A percentile compares a stretch with the other conserved stretches of the same genome.
Evolutionary conservation across 208 protist genomes (phyloP).

Genomic region (Leishmania braziliensis): DNA sequence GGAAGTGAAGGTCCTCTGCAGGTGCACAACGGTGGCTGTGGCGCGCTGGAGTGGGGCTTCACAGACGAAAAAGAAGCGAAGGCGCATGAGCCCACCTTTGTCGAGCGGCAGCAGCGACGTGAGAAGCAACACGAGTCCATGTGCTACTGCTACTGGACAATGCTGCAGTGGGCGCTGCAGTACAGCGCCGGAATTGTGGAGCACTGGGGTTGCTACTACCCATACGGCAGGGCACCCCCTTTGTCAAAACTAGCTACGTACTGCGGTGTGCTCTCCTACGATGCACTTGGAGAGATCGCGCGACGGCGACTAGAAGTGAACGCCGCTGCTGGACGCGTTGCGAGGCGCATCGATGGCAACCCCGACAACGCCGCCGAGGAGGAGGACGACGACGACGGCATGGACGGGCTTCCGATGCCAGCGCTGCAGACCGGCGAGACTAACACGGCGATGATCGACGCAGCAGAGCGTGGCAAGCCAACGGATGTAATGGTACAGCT

Average conservation of each 20-base stretch:
- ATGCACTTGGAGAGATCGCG: slow-evolving; percentile 61
- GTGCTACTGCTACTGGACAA: slow-evolving; percentile 91
- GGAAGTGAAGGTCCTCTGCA: slow-evolving; percentile 33
- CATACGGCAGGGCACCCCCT: slow-evolving; percentile 69
- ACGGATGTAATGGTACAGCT: slow-evolving; percentile 85
- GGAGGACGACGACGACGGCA: slow-evolving; percentile 35
- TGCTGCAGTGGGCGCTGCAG: slow-evolving; percentile 91
- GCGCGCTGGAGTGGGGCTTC: slow-evolving; percentile 40
- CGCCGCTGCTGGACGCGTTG: slow-evolving; percentile 5
- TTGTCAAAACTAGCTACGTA: slow-evolving; percentile 72
- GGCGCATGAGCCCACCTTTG: slow-evolving; percentile 34
- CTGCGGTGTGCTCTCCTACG: slow-evolving; percentile 82
- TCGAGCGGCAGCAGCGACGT: slow-evolving; percentile 41
- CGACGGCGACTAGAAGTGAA: slow-evolving; percentile 25
- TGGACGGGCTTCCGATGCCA: slow-evolving; percentile 17
- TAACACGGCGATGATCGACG: slow-evolving; percentile 19
- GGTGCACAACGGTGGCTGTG: slow-evolving; percentile 41
- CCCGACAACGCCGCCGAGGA: not conserved
- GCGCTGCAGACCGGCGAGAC: slow-evolving; percentile 2
- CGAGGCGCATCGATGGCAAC: slow-evolving; percentile 1
- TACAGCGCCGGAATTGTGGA: slow-evolving; percentile 84
- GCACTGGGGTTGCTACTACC: slow-evolving; percentile 91
- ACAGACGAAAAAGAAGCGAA: slow-evolving; percentile 1
- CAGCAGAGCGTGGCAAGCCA: slow-evolving; percentile 37
- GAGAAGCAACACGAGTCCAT: slow-evolving; percentile 55